Percentiles rank a stretch among this genome's conserved stretches.
Conservation (phyloP, 345 rosid species). For the Aegle marmelos region DNA sequence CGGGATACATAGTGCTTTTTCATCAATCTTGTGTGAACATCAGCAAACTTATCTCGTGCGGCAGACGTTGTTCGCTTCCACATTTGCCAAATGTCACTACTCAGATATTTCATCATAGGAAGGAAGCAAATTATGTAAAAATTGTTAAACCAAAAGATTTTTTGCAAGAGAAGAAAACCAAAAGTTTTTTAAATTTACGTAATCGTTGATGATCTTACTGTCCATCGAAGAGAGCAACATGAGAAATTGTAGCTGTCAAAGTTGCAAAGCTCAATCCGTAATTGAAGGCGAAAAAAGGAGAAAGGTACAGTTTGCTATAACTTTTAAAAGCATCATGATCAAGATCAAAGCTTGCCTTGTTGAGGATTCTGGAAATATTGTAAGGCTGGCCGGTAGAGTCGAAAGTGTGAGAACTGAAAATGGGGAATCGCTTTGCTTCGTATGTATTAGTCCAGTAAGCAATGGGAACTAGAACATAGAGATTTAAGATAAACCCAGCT, state of each 20-base stretch:
- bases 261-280: constrained; percentile 73
- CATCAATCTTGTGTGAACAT: constrained; percentile 74
- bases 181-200: neutral
- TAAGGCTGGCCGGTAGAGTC: constrained; percentile 43
- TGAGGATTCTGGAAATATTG: constrained; percentile 55
- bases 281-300: constrained; percentile 53
- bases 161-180: neutral
- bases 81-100: constrained; percentile 23
- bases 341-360: constrained; percentile 40
- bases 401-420: constrained; percentile 47
- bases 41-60: constrained; percentile 30
- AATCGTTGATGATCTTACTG: constrained; percentile 28
- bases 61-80: constrained; percentile 40
- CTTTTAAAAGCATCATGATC: constrained; percentile 30
- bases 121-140: neutral
- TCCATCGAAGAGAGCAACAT: constrained; percentile 60
- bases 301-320: constrained; percentile 69
- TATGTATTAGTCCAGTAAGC: constrained; percentile 47
- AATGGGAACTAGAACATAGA: constrained; percentile 53
- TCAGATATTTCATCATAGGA: neutral
- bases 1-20: constrained; percentile 59
- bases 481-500: constrained; percentile 46
- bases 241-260: constrained; percentile 52
- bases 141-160: neutral
- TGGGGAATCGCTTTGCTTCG: constrained; percentile 56